A percentile compares a stretch with the other conserved stretches of the same genome.
Conservation (phyloP, 2,329 filamentous ascomycete species). For the Exophiala alcalophila region DNA sequence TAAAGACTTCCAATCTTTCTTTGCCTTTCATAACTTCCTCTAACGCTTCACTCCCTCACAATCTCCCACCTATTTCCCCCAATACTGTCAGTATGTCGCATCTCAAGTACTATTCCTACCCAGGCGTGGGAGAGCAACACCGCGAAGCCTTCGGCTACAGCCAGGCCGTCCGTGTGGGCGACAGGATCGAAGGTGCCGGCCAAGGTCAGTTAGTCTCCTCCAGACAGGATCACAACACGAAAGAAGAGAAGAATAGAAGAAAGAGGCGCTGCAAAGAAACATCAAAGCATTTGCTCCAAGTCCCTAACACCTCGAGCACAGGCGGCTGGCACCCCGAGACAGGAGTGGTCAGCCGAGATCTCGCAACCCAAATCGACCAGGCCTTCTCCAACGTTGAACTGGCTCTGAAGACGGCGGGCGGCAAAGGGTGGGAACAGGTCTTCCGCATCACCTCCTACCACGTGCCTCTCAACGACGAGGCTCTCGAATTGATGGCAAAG, state of each 20-base stretch:
- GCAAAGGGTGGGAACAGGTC: constrained; percentile 57
- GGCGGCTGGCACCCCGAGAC: constrained; percentile 7
- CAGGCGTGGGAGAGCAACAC: background rate
- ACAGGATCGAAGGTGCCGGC: constrained; percentile 48
- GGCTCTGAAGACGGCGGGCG: constrained; percentile 52
- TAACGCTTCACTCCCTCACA: too few species aligned
- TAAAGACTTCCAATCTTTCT: too few species aligned
- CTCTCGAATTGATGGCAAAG: constrained; percentile 42
- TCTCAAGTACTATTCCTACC: constrained; percentile 6
- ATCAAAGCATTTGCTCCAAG: background rate
- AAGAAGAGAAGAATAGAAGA: too few species aligned
- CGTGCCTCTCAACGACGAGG: constrained; percentile 40
- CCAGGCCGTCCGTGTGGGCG: constrained; percentile 50
- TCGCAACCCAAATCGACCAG: constrained; percentile 44
- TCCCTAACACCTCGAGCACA: background rate
- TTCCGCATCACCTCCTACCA: constrained; percentile 50
- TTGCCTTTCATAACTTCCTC: too few species aligned
- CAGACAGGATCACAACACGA: too few species aligned
- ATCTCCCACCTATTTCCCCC: too few species aligned
- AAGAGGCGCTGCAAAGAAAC: too few species aligned
- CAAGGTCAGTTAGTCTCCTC: constrained; percentile 47
- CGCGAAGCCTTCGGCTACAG: constrained; percentile 36
- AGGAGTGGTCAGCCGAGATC: background rate
- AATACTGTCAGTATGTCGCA: too few species aligned
- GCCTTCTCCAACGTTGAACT: constrained; percentile 59